Conservation (phyloP, 2,329 filamentous ascomycete genomes). For the Aspergillus sp. region DNA sequence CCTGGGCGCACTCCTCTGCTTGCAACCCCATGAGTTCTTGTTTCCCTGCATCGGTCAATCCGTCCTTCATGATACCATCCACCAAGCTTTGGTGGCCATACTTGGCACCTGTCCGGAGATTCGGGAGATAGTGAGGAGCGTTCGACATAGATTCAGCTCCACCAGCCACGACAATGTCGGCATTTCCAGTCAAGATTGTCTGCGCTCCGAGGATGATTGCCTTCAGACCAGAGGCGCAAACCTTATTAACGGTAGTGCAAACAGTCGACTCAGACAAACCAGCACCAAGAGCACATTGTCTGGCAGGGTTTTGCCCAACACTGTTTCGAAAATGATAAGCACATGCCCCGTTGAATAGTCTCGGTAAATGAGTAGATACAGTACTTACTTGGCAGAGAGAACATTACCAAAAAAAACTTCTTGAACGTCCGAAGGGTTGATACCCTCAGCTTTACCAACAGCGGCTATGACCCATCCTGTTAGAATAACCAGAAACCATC, state of each 20-base stretch:
- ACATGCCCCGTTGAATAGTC: not conserved
- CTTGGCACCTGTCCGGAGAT: conserved; percentile 80
- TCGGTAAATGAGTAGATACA: not conserved
- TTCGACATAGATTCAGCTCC: conserved; percentile 99
- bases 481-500: conserved; percentile 2
- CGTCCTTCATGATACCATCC: conserved; percentile 90
- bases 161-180: conserved; percentile 86
- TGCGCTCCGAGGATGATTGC: conserved; percentile 91
- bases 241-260: conserved; percentile 96
- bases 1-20: conserved; percentile 84
- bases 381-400: conserved; percentile 79
- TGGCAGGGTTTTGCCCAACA: conserved; percentile 91
- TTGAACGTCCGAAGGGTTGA: conserved; percentile 86
- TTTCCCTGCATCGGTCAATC: conserved; percentile 83
- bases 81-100: conserved; percentile 87
- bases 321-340: conserved; percentile 43
- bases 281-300: conserved; percentile 86
- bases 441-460: conserved; percentile 75
- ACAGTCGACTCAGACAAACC: conserved; percentile 76
- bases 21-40: conserved; percentile 95
- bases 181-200: conserved; percentile 95
- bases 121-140: conserved; percentile 89
- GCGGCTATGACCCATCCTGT: conserved; percentile 50
- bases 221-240: conserved; percentile 93
- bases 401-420: conserved; percentile 99